These are phyloP conservation scores for Arthonia radiata DNA, from an alignment of 495 filamentous ascomycete species.

Conservation along the genomic window DNA sequence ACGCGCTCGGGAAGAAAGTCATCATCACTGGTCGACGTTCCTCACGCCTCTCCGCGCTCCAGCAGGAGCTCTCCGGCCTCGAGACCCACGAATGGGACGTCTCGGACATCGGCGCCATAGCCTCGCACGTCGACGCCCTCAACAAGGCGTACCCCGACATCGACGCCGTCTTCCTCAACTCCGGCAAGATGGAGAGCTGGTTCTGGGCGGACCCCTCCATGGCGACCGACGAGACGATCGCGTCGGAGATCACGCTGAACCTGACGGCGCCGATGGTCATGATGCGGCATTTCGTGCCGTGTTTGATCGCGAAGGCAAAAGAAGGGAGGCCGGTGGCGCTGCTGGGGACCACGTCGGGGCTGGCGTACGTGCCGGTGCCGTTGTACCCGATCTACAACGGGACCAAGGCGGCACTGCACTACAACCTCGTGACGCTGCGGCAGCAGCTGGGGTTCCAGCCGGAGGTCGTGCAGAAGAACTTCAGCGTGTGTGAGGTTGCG, in stretches of 20 bases:
- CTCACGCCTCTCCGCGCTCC: slow-evolving; percentile 9
- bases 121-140: slow-evolving; percentile 7
- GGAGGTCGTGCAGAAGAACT: slow-evolving; percentile 3
- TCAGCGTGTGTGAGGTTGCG: slow-evolving; percentile 13
- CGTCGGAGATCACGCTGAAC: slow-evolving; percentile 10
- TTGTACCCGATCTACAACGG: slow-evolving; percentile 15
- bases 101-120: slow-evolving; percentile 9
- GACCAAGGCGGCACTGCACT: slow-evolving; percentile 14
- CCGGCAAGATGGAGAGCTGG: slow-evolving; percentile 11
- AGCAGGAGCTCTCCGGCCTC: slow-evolving; percentile 12
- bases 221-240: slow-evolving; percentile 7
- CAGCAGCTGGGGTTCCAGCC: slow-evolving; percentile 10
- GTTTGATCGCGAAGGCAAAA: slow-evolving; percentile 9
- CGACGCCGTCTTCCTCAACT: slow-evolving; percentile 14
- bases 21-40: slow-evolving; percentile 7
- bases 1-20: slow-evolving; percentile 3
- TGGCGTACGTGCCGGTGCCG: slow-evolving; percentile 13
- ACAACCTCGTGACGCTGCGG: slow-evolving; percentile 9
- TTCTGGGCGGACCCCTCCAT: slow-evolving; percentile 8
- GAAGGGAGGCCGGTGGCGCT: slow-evolving; percentile 14
- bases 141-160: slow-evolving; percentile 11
- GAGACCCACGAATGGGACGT: slow-evolving; percentile 11
- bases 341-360: slow-evolving; percentile 11
- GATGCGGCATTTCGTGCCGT: slow-evolving; percentile 9
- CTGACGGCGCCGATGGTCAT: slow-evolving; percentile 13